Evolutionary conservation across 1,284 basidiomycete genomes (phyloP), one percentile per base, ranked within the genome.

Genomic region (Pseudomicrostroma phylloplanum): DNA sequence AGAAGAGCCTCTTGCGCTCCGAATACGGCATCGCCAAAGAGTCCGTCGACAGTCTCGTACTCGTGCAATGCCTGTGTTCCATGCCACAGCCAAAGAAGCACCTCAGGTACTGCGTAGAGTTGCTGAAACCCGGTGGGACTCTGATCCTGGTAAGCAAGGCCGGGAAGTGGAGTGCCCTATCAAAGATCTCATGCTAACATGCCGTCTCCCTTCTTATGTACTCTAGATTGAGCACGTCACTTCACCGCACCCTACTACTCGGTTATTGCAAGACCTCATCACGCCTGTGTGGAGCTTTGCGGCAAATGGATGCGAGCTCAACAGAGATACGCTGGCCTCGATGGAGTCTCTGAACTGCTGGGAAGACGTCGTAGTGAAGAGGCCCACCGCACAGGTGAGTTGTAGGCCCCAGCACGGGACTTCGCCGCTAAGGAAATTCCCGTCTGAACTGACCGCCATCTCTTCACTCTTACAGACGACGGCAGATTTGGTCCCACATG

Each of bases 51-150:
- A 72, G 72, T n/a, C 58, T 74, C 56, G 65, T 73, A 0, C 60
- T 73, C 26, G 69, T 74, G 25, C 72, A 75, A 40, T 72, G 74
- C 1, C 58, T 74, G 21, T 75, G 73, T 63, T 69, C 67, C 8
- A 64, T 75, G 19, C 62, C 65, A 1, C 51, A 71, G 1, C 71
- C 70, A 8, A 66, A 73, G 55, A 41, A 56, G 2, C 71, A 72
- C 43, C 60, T 75, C 15, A 53, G 61, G 1, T 67, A 61, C 59
- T 57, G 72, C 12, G 69, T 68, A 51, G 58, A 59, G 19, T 62
- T 71, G 2, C 57, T 74, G 30, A 68, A 70, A 49, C 67, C 68
- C 6, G 72, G 72, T 1, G 73, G 73, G 3, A 64, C 69, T 55
- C 61, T 75, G 41, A 43, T 75, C 12, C 30, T 75, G 17, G 30